These are phyloP conservation scores for Trichoderma reesei DNA, from an alignment of 495 filamentous ascomycete species.

Conservation along the genomic window DNA sequence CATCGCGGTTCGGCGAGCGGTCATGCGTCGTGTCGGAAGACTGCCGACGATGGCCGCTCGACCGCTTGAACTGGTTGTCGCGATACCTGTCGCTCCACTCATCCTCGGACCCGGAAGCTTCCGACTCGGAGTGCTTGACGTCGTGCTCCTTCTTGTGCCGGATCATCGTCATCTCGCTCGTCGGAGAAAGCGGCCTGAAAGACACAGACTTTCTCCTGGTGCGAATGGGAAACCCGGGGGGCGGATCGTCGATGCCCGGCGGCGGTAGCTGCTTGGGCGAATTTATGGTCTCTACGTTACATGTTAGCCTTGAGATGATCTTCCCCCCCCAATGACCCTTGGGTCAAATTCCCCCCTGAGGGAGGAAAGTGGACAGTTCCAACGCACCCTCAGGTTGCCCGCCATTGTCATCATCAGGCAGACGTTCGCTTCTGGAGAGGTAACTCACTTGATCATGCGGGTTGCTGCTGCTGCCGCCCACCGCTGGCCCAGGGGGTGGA, in stretches of 20 bases:
- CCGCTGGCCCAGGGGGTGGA: constrained; percentile 20
- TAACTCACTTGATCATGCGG: constrained; percentile 30
- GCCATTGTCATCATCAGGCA: background rate
- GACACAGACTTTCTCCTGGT: constrained; percentile 28
- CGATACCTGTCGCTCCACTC: constrained; percentile 3
- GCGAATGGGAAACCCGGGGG: constrained; percentile 10
- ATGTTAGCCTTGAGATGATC: background rate
- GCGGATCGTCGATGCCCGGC: background rate
- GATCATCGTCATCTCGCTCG: constrained; percentile 29
- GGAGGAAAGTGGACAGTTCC: constrained; percentile 19
- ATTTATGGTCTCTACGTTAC: background rate
- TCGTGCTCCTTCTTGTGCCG: constrained; percentile 26
- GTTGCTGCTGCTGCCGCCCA: constrained; percentile 16
- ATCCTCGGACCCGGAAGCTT: background rate
- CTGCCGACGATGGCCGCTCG: constrained; percentile 18
- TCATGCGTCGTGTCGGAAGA: constrained; percentile 29
- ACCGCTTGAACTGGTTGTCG: constrained; percentile 10
- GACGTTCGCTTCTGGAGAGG: background rate
- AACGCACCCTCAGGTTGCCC: constrained; percentile 22
- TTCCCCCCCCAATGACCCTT: background rate
- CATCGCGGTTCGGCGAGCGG: constrained; percentile 13
- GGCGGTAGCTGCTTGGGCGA: constrained; percentile 15
- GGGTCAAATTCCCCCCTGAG: too few species aligned
- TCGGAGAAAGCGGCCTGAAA: constrained; percentile 35
- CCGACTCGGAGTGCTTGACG: constrained; percentile 13